These are phyloP conservation scores for Coriolopsis trogii DNA, from an alignment of 1,284 basidiomycete genomes.

Conservation along the genomic window DNA sequence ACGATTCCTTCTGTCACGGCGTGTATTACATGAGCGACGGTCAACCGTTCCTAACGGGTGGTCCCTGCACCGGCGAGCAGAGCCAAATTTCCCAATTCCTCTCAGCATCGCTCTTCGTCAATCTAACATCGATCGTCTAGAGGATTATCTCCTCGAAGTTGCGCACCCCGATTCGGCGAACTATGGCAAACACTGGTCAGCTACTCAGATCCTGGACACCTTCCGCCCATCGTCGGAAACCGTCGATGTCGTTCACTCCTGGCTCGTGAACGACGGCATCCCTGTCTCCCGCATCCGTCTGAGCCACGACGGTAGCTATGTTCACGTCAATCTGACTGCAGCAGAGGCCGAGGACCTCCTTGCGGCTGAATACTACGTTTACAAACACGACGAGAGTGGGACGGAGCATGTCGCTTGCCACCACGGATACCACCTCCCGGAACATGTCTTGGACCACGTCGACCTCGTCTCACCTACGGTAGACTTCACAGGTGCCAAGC, in stretches of 20 bases:
- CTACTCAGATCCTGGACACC: slow-evolving; percentile 37
- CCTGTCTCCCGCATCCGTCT: slow-evolving; percentile 33
- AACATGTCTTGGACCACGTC: slow-evolving; percentile 27
- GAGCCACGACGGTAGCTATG: slow-evolving; percentile 41
- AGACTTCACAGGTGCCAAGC: slow-evolving; percentile 23
- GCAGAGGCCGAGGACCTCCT: slow-evolving; percentile 48
- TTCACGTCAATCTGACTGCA: slow-evolving; percentile 46
- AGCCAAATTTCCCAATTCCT: slow-evolving; percentile 37
- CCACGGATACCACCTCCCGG: slow-evolving; percentile 28
- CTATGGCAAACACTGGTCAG: slow-evolving; percentile 47
- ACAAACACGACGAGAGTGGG: slow-evolving; percentile 40
- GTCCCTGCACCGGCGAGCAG: slow-evolving; percentile 37
- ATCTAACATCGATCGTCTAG: slow-evolving; percentile 43
- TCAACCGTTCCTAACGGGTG: slow-evolving; percentile 38
- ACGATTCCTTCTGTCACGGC: slow-evolving; percentile 32
- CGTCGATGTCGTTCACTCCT: slow-evolving; percentile 38
- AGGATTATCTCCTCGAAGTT: slow-evolving; percentile 44
- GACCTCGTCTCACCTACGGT: slow-evolving; percentile 29
- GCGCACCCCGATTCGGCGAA: slow-evolving; percentile 44
- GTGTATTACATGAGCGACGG: slow-evolving; percentile 44
- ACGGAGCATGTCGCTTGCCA: slow-evolving; percentile 35
- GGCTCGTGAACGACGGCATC: slow-evolving; percentile 34
- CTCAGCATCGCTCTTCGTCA: slow-evolving; percentile 47
- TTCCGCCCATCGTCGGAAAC: slow-evolving; percentile 48
- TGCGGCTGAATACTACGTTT: slow-evolving; percentile 47